Conservation (phyloP, 1,139 yeast genomes). For the Ogataea hybrid region DNA sequence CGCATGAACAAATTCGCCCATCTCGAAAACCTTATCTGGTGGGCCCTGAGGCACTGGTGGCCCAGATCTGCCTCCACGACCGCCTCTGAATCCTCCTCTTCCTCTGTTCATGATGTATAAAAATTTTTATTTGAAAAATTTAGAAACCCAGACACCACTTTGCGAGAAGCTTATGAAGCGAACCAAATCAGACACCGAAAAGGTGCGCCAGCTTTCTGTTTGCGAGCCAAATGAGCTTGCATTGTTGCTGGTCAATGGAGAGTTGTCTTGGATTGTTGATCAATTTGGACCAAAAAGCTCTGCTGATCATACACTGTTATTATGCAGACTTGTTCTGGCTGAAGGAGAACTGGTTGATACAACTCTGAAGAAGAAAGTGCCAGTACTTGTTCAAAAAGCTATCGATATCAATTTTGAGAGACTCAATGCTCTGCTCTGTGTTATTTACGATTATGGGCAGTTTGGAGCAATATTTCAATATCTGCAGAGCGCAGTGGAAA, state of each 20-base stretch:
- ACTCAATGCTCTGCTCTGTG: neutral
- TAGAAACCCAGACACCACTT: constrained; percentile 9
- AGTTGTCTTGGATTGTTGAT: too few species aligned
- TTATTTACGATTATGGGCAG: neutral
- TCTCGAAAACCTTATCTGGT: constrained; percentile 89
- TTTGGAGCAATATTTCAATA: too few species aligned
- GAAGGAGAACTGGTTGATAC: neutral
- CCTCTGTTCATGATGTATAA: constrained; percentile 51
- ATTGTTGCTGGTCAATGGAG: neutral
- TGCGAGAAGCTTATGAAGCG: too few species aligned
- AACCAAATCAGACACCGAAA: neutral
- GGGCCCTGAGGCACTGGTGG: constrained; percentile 72
- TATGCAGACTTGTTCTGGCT: neutral
- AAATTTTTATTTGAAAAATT: constrained; percentile 6
- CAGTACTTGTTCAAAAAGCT: neutral
- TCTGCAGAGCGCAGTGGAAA: neutral
- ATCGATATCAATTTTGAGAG: neutral
- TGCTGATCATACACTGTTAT: neutral
- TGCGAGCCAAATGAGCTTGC: neutral
- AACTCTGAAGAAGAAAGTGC: neutral
- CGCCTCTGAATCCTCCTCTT: constrained; percentile 40
- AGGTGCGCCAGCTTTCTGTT: neutral
- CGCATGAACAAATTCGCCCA: constrained; percentile 90
- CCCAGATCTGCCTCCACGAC: constrained; percentile 70
- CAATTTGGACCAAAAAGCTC: neutral